Percentiles rank a stretch among this genome's conserved stretches.
phyloP scores from a whole-genome alignment of 176 grass and related monocot species.

The Juncus inflexus region DNA sequence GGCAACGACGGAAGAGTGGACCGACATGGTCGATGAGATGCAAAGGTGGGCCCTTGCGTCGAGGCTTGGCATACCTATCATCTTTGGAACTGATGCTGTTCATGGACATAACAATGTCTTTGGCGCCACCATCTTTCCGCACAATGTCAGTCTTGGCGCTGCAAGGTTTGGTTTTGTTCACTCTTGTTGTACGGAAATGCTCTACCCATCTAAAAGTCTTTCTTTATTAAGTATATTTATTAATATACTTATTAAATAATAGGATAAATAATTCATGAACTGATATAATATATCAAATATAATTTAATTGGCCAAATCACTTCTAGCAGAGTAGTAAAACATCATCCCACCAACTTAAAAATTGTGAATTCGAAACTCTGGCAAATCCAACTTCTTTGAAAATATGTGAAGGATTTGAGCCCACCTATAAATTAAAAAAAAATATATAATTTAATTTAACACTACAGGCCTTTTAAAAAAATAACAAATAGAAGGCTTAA shows the following conservation, averaged over 20 bases:
- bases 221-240: no score
- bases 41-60: conserved; percentile 59
- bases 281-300: not conserved
- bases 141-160: conserved; percentile 67
- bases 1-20: conserved; percentile 49
- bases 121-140: conserved; percentile 72
- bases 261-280: conserved; percentile 1
- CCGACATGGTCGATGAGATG: conserved; percentile 57
- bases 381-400: no score
- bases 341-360: no score
- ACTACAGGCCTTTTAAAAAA: no score
- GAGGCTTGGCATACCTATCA: conserved; percentile 53
- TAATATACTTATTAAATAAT: not conserved
- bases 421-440: no score
- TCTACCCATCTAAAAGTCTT: not conserved
- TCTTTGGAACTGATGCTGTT: conserved; percentile 62
- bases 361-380: no score
- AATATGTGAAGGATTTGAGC: no score
- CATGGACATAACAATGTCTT: conserved; percentile 76
- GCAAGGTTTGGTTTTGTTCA: conserved; percentile 32
- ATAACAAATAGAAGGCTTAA: no score
- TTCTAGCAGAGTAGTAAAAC: no score
- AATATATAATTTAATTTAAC: no score
- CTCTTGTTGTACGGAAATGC: not conserved
- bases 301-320: no score